Evolutionary conservation across 306 rosid species (phyloP), one percentile per base, ranked within the genome.

Genomic region (Casuarina glauca): DNA sequence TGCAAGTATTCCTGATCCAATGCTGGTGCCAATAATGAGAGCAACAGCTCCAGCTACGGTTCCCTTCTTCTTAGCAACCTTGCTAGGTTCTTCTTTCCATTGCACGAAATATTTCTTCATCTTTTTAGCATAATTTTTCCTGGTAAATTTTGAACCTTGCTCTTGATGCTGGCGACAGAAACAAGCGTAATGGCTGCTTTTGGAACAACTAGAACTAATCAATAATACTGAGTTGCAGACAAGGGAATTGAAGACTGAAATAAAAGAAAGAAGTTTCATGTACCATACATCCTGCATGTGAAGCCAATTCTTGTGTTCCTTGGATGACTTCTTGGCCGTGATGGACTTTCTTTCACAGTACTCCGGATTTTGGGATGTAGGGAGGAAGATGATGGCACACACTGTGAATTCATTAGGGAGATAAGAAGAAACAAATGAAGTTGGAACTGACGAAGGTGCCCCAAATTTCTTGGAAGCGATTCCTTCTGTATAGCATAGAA

Each of bases 1-100:
- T 13, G 87, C 93, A 66, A 91, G 92, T 58, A 91, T 87, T 74
- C 97, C 93, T 53, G 92, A 67, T 46, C 92, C 97, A 54, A 91
- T 82, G 68, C 86, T 87, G 44, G 92, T 91, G 46, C 93, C 93
- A 42, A 89, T 83, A 17, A 91, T 63, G 80, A 91, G 87, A 80
- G 92, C 92, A 70, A 86, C 81, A 13, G 93, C 92, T n/a, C 97
- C 97, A 9, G 83, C 89, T 51, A 91, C 20, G 55, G 77, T 87
- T 52, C 93, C 90, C 73, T 84, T 86, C 66, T 82, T 80, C 73
- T 74, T 77, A 26, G 49, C 76, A 36, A 20, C 74, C 55, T 68
- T 52, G 61, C 44, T 32, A 35, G 61, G 77, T 36, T 80, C 73
- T 57, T 83, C 68, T 5, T 54, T 80, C 68, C 46, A 9, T 39